Percentiles rank a stretch among this genome's conserved stretches.
phyloP scores from a whole-genome alignment of 768 basidiomycete species.

The Royoungia palumana region DNA sequence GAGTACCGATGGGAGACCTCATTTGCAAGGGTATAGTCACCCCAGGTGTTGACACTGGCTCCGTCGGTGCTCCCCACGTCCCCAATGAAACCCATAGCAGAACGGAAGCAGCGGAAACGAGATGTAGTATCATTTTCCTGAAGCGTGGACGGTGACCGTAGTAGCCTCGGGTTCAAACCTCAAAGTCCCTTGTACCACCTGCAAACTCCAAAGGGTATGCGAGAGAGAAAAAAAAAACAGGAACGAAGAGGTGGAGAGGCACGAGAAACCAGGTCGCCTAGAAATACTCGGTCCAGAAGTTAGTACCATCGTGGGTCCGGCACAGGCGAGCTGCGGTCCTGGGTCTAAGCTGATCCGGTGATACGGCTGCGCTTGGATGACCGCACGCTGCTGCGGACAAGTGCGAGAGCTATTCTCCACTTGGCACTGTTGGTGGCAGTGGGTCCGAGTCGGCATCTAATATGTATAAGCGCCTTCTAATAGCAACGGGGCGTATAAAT shows the following conservation, averaged over 20 bases:
- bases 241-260: background rate
- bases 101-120: slow-evolving; percentile 8
- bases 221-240: background rate
- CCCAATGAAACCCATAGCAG: slow-evolving; percentile 12
- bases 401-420: too few relatives aligned
- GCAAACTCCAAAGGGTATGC: too few relatives aligned
- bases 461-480: too few relatives aligned
- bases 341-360: too few relatives aligned
- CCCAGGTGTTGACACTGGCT: slow-evolving; percentile 4
- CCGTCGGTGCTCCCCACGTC: slow-evolving; percentile 14
- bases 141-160: background rate
- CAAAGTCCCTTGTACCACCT: background rate
- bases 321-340: slow-evolving; percentile 5
- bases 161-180: background rate
- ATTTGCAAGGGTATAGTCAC: slow-evolving; percentile 20
- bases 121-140: slow-evolving; percentile 12
- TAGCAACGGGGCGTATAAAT: too few relatives aligned
- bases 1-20: slow-evolving; percentile 9
- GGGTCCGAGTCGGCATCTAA: too few relatives aligned
- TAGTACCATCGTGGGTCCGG: background rate
- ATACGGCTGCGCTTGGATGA: too few relatives aligned
- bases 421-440: too few relatives aligned
- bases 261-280: background rate
- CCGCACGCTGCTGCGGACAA: too few relatives aligned
- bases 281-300: slow-evolving; percentile 6